Evolutionary conservation across 1,284 basidiomycete genomes (phyloP).

Genomic region (Ustilago esculenta): DNA sequence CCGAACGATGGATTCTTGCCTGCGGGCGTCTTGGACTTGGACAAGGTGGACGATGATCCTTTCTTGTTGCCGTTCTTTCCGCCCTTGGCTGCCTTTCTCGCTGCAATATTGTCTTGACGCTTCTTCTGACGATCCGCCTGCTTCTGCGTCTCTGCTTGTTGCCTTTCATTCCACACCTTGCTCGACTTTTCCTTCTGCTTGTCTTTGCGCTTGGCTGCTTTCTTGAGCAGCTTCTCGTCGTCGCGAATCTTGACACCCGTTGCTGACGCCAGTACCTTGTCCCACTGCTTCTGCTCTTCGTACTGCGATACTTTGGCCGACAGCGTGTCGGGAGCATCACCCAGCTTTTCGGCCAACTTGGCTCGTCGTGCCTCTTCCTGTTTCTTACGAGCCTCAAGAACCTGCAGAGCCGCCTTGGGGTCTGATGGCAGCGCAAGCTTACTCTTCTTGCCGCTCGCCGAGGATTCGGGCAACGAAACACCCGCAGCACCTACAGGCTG

Average conservation of each 20-base stretch:
- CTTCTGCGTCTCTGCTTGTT: slow-evolving; percentile 47
- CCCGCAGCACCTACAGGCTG: slow-evolving; percentile 32
- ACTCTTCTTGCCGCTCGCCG: slow-evolving; percentile 47
- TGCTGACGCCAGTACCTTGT: slow-evolving; percentile 58
- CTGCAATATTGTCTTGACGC: slow-evolving; percentile 60
- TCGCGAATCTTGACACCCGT: slow-evolving; percentile 64
- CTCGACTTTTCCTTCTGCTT: slow-evolving; percentile 61
- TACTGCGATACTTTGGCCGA: slow-evolving; percentile 41
- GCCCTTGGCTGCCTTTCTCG: slow-evolving; percentile 50
- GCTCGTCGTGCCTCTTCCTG: slow-evolving; percentile 47
- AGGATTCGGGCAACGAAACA: slow-evolving; percentile 18
- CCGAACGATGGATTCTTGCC: slow-evolving; percentile 39
- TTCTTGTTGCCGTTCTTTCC: slow-evolving; percentile 41
- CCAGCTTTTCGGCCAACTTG: slow-evolving; percentile 41
- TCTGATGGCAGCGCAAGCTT: slow-evolving; percentile 59
- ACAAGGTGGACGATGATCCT: slow-evolving; percentile 23
- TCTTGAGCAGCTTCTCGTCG: slow-evolving; percentile 62
- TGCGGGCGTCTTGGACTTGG: slow-evolving; percentile 32
- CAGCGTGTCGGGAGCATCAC: slow-evolving; percentile 41
- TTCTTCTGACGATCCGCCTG: slow-evolving; percentile 61
- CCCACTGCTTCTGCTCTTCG: slow-evolving; percentile 59
- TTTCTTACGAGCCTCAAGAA: slow-evolving; percentile 59
- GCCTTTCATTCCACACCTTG: slow-evolving; percentile 60
- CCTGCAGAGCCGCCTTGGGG: slow-evolving; percentile 62
- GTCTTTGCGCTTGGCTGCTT: slow-evolving; percentile 61